Conservation (phyloP, 208 protist species). For the Perkinsela sp. region DNA sequence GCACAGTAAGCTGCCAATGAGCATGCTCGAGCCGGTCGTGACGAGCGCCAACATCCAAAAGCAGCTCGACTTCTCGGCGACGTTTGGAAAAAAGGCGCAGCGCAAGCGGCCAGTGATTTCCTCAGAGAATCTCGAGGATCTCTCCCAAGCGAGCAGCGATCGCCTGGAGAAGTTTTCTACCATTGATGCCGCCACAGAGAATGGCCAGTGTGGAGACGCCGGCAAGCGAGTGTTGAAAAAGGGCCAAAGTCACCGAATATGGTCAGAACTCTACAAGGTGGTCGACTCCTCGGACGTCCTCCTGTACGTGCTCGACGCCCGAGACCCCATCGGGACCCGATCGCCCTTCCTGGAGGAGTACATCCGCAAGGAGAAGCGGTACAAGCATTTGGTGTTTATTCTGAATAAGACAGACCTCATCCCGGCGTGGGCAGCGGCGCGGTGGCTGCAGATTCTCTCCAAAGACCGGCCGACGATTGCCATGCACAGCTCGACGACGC, state of each 20-base stretch:
- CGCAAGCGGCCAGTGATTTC: constrained; percentile 56
- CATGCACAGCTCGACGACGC: constrained; percentile 95
- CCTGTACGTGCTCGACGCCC: constrained; percentile 83
- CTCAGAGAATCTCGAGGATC: constrained; percentile 15
- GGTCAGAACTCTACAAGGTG: constrained; percentile 97
- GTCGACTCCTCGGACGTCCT: constrained; percentile 98
- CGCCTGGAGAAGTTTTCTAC: constrained; percentile 17
- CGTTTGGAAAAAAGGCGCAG: constrained; percentile 77
- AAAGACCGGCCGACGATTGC: constrained; percentile 94
- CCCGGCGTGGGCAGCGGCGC: constrained; percentile 85
- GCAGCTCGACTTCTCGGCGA: constrained; percentile 74
- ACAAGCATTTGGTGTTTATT: constrained; percentile 97
- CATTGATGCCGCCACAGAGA: constrained; percentile 15
- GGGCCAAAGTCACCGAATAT: constrained; percentile 94
- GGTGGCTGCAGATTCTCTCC: constrained; percentile 84
- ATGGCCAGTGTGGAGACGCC: constrained; percentile 9
- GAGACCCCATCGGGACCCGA: constrained; percentile 94
- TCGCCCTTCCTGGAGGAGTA: constrained; percentile 70
- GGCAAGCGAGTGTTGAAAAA: constrained; percentile 77
- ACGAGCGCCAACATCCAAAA: constrained; percentile 50
- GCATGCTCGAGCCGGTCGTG: constrained; percentile 54
- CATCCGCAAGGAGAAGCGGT: constrained; percentile 73
- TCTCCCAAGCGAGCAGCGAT: constrained; percentile 14
- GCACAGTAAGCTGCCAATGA: constrained; percentile 82
- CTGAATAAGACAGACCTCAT: constrained; percentile 99